Percentiles rank a stretch among this genome's conserved stretches.
Conservation (phyloP, 805 yeast species). For the Myxozyma sirexii region DNA sequence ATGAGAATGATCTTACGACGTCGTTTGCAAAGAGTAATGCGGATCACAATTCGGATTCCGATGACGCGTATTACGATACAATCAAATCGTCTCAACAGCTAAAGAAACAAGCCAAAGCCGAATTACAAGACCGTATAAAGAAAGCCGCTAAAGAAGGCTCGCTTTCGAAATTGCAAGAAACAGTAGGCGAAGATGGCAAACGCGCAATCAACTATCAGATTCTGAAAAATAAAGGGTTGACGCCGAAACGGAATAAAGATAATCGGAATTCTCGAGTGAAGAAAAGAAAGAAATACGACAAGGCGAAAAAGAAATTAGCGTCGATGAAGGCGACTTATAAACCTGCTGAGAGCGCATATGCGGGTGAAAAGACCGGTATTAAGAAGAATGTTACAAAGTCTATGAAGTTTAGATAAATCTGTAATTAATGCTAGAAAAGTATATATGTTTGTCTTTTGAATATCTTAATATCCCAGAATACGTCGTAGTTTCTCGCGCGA, state of each 20-base stretch:
- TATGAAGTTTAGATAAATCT: conserved; percentile 57
- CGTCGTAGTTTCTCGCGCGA: conserved; percentile 9
- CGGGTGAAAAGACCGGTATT: conserved; percentile 96
- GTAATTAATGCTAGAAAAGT: too few species aligned
- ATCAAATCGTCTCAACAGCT: conserved; percentile 55
- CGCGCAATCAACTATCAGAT: conserved; percentile 95
- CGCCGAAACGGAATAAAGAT: conserved; percentile 90
- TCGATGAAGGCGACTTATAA: conserved; percentile 89
- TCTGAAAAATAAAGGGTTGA: conserved; percentile 92
- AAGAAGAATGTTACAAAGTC: conserved; percentile 90
- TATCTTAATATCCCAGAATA: conserved; percentile 1
- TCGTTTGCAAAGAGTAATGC: conserved; percentile 5
- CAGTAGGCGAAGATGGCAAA: conserved; percentile 77
- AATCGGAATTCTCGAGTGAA: conserved; percentile 95
- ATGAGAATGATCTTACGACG: conserved; percentile 31
- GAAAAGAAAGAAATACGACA: conserved; percentile 95
- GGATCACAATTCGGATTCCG: conserved; percentile 40
- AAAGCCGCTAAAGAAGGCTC: conserved; percentile 82
- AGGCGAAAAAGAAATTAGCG: conserved; percentile 90
- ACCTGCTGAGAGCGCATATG: conserved; percentile 70
- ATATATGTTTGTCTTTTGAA: too few species aligned
- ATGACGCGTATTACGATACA: conserved; percentile 60
- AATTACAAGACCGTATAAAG: conserved; percentile 19
- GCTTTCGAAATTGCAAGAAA: conserved; percentile 68
- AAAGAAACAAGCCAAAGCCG: conserved; percentile 49